Evolutionary conservation across 2,329 filamentous ascomycete species (phyloP), one percentile per base, ranked within the genome.

Genomic region (Microcyclospora tardicrescens): DNA sequence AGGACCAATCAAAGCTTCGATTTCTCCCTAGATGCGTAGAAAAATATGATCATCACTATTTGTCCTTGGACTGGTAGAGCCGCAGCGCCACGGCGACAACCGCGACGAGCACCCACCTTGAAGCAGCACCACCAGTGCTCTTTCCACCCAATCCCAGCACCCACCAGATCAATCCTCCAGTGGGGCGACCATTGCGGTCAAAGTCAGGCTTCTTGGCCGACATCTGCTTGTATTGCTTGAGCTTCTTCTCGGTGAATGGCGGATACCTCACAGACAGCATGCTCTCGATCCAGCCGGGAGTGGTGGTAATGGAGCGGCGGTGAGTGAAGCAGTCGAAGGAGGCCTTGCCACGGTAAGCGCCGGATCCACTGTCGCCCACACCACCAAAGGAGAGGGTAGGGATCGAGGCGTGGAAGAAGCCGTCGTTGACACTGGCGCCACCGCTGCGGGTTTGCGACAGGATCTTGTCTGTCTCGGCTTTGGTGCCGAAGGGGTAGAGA

Each of bases 401-500:
- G 45, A 91, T 72, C 15, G 72, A 71, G 42, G 72, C 77, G 58
- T 86, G 82, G 64, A 81, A 79, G 59, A 76, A 81, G 38, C 74
- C 71, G 56, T 71, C 68, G 48, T 71, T 71, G 47, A 71, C 52
- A 6, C 62, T 66, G 32, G 65, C 68, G 38, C 68, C 68, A 11
- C 68, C 68, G n/a, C 66, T 69, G 34, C 66, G 64, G 2, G 66
- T 70, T 42, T 66, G 56, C 6, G 55, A 52, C 28, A 71, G 61
- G 32, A 71, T 62, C 57, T 81, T 81, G 24, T 81, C 69, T 34
- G 80, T 83, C 57, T 95, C 89, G 2, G 68, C 68, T 52, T 85
- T 83, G 45, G 71, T 81, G 39, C 87, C 89, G 61, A 96, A 96
- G 5, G 83, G 75, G 59, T 85, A 93, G 33, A 95, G 67, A 9